Evolutionary conservation across 2,329 filamentous ascomycete species (phyloP).

Genomic region (Lachnellula occidentalis): DNA sequence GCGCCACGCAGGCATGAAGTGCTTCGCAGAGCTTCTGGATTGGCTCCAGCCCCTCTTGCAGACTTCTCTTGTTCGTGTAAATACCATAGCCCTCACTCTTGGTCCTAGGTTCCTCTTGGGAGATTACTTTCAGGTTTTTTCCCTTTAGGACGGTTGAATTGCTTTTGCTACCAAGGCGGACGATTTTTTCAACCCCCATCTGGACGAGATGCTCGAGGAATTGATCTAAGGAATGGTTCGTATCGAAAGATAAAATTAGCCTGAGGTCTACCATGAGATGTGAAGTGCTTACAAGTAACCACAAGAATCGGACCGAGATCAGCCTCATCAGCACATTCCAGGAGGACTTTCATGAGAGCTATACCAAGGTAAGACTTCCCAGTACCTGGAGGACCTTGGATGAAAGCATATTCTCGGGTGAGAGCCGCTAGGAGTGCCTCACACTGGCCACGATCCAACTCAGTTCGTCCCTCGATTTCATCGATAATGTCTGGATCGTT

Average conservation of each 20-base stretch:
- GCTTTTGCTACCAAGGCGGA: slow-evolving; percentile 40
- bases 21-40: slow-evolving; percentile 1
- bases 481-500: slow-evolving; percentile 5
- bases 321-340: slow-evolving; percentile 25
- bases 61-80: slow-evolving; percentile 4
- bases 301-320: slow-evolving; percentile 32
- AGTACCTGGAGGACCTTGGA: slow-evolving; percentile 25
- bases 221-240: slow-evolving; percentile 29
- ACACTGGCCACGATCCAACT: slow-evolving; percentile 11
- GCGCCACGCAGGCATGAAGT: neutral
- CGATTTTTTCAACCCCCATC: slow-evolving; percentile 38
- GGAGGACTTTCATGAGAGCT: slow-evolving; percentile 26
- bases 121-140: slow-evolving; percentile 21
- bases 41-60: slow-evolving; percentile 7
- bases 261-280: slow-evolving; percentile 32
- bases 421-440: slow-evolving; percentile 11
- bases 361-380: slow-evolving; percentile 27
- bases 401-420: slow-evolving; percentile 24
- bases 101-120: slow-evolving; percentile 13
- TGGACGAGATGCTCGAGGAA: slow-evolving; percentile 45
- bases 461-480: slow-evolving; percentile 17
- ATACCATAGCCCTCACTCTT: slow-evolving; percentile 13
- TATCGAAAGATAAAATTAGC: slow-evolving; percentile 32
- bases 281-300: slow-evolving; percentile 23
- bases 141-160: slow-evolving; percentile 17